phyloP scores from a whole-genome alignment of 805 yeast species.

The Yamadazyma tumulicola region DNA sequence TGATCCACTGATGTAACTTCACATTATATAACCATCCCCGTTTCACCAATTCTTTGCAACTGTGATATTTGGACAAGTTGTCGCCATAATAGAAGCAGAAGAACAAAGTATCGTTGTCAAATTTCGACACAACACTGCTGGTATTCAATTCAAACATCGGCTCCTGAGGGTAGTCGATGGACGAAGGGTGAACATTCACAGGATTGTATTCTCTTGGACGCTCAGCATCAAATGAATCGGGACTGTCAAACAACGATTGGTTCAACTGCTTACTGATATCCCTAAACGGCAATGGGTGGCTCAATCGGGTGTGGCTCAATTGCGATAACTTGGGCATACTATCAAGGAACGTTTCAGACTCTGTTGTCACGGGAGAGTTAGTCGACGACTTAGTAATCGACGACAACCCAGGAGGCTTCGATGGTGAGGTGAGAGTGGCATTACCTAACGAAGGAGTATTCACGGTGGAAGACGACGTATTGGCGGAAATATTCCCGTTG shows the following conservation, averaged over 20 bases:
- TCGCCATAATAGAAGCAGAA: slow-evolving; percentile 85
- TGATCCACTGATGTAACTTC: slow-evolving; percentile 77
- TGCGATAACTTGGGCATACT: slow-evolving; percentile 17
- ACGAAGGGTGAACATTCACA: slow-evolving; percentile 81
- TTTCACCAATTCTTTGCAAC: slow-evolving; percentile 74
- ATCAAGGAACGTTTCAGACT: slow-evolving; percentile 13
- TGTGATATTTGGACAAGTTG: slow-evolving; percentile 39
- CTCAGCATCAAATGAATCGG: slow-evolving; percentile 90
- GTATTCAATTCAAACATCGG: slow-evolving; percentile 67
- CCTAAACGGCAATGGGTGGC: slow-evolving; percentile 51
- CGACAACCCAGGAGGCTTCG: slow-evolving; percentile 19
- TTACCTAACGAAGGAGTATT: slow-evolving; percentile 4
- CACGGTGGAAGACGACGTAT: neutral
- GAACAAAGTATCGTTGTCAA: slow-evolving; percentile 84
- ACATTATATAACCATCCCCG: slow-evolving; percentile 83
- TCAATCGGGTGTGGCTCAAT: slow-evolving; percentile 40
- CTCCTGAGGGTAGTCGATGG: slow-evolving; percentile 85
- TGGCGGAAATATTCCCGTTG: neutral
- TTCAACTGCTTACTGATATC: slow-evolving; percentile 61
- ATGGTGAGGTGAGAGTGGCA: no score
- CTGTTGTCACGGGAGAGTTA: slow-evolving; percentile 21
- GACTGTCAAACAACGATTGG: slow-evolving; percentile 80
- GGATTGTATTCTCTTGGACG: slow-evolving; percentile 76
- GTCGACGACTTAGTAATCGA: slow-evolving; percentile 19
- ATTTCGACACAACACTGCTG: slow-evolving; percentile 57